These are phyloP conservation scores for Hymenoscyphus occultus DNA, from an alignment of 2,329 filamentous ascomycete genomes.

Conservation along the genomic window DNA sequence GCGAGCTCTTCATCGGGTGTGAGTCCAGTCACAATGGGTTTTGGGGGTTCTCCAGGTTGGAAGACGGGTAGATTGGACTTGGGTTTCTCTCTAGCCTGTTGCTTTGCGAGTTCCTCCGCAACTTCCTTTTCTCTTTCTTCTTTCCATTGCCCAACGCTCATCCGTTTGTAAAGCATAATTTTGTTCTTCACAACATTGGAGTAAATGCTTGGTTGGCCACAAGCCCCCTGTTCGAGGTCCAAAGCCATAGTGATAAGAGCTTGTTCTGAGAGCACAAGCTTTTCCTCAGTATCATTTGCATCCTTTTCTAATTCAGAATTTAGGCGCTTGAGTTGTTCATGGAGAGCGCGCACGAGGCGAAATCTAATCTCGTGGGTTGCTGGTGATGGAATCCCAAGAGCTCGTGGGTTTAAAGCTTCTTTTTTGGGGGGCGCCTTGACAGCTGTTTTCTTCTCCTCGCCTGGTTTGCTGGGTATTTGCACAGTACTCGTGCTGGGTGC, in stretches of 20 bases:
- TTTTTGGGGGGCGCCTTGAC: conserved; percentile 32
- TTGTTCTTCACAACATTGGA: conserved; percentile 79
- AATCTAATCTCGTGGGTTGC: conserved; percentile 55
- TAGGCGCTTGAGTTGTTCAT: conserved; percentile 63
- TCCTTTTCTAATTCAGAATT: conserved; percentile 60
- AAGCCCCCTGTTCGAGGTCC: conserved; percentile 76
- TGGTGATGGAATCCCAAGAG: conserved; percentile 55
- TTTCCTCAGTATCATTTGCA: conserved; percentile 47
- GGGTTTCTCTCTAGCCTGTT: conserved; percentile 36
- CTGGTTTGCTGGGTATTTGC: not conserved
- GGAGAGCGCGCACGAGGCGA: conserved; percentile 59
- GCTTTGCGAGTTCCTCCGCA: conserved; percentile 20
- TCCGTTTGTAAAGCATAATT: conserved; percentile 72
- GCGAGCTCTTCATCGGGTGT: conserved; percentile 63
- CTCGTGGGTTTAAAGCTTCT: conserved; percentile 65
- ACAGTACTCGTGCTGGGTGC: not conserved
- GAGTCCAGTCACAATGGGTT: conserved; percentile 67
- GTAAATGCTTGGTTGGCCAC: conserved; percentile 71
- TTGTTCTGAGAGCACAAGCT: conserved; percentile 60
- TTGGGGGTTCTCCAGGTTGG: conserved; percentile 42
- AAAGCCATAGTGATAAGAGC: conserved; percentile 66
- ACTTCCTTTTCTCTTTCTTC: conserved; percentile 53
- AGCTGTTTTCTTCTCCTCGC: conserved; percentile 8
- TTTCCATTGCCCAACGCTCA: conserved; percentile 70
- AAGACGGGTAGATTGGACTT: conserved; percentile 27